Base-by-base conservation (phyloP, 2,329 filamentous ascomycete species). In the Basipetospora sp. region DNA sequence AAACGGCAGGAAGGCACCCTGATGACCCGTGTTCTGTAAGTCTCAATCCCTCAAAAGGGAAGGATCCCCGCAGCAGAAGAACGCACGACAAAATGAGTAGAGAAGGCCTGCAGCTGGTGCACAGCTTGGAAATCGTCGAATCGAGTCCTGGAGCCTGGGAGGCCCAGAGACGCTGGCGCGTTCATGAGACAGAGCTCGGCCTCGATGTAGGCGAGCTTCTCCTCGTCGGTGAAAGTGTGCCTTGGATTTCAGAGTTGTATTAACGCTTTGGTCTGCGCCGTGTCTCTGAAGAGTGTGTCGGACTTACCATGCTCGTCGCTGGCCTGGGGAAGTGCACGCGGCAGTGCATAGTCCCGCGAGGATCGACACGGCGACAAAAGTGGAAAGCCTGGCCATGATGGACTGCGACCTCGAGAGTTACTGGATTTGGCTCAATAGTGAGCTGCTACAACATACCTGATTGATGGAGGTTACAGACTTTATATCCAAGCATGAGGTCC, bases 1-100 rank as follows among this genome's bases (percentile, higher is more conserved):
- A 41, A 47, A 55, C 4, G 52, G 52, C 4, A 55, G 46, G 38
- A 55, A 55, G 2, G 44, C 40, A 15, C 48, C 50, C 44, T 48
- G 20, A 13, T 20, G 22, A 27, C 11, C 26, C 4, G n/a, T 4
- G 9, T 26, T 18, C 15, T n/a, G 13, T 17, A 25, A 33, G 8
- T 15, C 3, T 3, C 5, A 13, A 3, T 22, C 9, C n/a, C 10
- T 5, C 13, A 34, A 8, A 26, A 8, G n/a, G 3, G 4, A 8
- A 22, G 4, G 9, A 8, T 28, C 16, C 10, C 19, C 10, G n/a
- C 8, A 20, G 3, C 16, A 13, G 15, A 34, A n/a, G n/a, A 4
- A 13, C 33, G 11, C 27, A 35, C 34, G 13, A 36, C 34, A 13
- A 36, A 36, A 26, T 30, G 34, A 13, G 34, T 27, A 11, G 27